Conservation (phyloP, 805 yeast genomes). For the Candida saitoana region DNA sequence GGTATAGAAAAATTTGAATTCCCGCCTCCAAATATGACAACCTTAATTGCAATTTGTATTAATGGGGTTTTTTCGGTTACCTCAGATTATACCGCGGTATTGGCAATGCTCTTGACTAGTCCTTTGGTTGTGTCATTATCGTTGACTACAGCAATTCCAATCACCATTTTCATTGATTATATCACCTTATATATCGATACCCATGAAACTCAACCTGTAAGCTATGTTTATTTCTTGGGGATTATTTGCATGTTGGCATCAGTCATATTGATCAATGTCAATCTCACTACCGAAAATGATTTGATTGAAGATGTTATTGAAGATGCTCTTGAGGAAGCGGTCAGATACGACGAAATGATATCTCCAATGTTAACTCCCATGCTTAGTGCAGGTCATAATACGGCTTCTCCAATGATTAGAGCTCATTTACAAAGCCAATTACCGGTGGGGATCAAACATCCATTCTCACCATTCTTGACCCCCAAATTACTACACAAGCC, state of each 20-base stretch:
- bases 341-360: constrained; percentile 40
- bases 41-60: constrained; percentile 30
- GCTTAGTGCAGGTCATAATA: constrained; percentile 14
- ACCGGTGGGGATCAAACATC: constrained; percentile 12
- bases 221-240: constrained; percentile 39
- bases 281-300: constrained; percentile 41
- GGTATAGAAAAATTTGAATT: constrained; percentile 40
- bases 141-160: constrained; percentile 49
- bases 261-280: constrained; percentile 44
- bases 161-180: constrained; percentile 48
- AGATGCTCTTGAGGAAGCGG: constrained; percentile 46
- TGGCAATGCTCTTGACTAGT: constrained; percentile 50
- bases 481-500: constrained; percentile 3
- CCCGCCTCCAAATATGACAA: constrained; percentile 35
- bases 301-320: constrained; percentile 45
- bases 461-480: constrained; percentile 14
- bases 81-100: constrained; percentile 48
- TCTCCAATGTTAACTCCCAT: constrained; percentile 47
- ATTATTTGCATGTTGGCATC: constrained; percentile 45
- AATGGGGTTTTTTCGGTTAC: constrained; percentile 45
- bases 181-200: constrained; percentile 22
- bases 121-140: constrained; percentile 52
- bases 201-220: constrained; percentile 15
- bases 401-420: constrained; percentile 7
- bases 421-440: constrained; percentile 7